Base-by-base conservation (phyloP, 345 rosid genomes). In the Murraya koenigii region DNA sequence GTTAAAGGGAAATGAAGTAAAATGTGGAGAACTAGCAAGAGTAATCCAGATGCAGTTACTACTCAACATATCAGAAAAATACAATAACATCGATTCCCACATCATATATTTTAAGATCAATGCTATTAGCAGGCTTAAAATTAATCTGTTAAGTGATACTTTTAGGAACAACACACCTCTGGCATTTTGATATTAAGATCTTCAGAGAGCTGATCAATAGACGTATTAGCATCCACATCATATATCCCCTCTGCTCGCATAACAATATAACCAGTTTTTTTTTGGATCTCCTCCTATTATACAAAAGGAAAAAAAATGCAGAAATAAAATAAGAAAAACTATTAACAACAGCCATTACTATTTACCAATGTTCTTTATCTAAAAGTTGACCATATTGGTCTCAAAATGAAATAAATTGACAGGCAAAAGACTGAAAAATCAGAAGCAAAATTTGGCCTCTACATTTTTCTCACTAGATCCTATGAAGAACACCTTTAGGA, bases 181-280 rank as follows among this genome's bases (percentile, higher is more conserved):
- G 97, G 93, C 99, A 96, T 96, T 87, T 91, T 89, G 82, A 96
- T 88, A 80, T 90, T 91, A 25, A 96, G 85, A 76, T 96, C 99
- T 87, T 94, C 98, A 58, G 97, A 90, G 52, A 94, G 92, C 78
- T 94, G 99, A 85, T 96, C 99, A 75, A 91, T 96, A 52, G 99
- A 88, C 75, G 98, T 94, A 80, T 96, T 96, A 20, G 97, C 99
- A 90, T 96, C 99, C 80, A 96, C 94, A 68, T 96, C 99, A 83
- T 86, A 94, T 66, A 92, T 80, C 72, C 98, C 99, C 71, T 94
- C 97, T 47, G 94, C 98, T 85, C 97, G 89, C 99, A 92, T 94
- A 35, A 94, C 98, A 76, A 96, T 88, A 79, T 94, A 94, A 71
- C 99, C 98, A 41, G 99, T 96, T 84, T 96, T 96, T 90, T 94